Percentiles rank a stretch among this genome's conserved stretches.
Evolutionary conservation across 2,329 filamentous ascomycete species (phyloP).

Genomic region (Exophiala bonariae): DNA sequence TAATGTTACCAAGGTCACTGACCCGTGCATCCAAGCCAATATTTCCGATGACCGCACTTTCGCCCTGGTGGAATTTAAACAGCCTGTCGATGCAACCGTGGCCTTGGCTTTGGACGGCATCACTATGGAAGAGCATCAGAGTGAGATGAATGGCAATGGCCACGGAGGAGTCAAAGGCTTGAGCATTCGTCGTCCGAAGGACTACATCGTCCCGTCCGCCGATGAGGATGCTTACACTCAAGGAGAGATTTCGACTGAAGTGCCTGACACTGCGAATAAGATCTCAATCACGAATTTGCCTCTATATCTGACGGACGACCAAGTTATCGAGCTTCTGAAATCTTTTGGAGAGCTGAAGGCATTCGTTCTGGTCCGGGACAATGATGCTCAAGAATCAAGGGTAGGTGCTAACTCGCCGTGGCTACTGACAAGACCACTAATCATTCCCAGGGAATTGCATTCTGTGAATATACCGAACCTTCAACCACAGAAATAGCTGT

Average conservation of each 20-base stretch:
- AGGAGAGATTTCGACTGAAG: constrained; percentile 69
- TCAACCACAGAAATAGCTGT: constrained; percentile 76
- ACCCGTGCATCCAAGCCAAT: constrained; percentile 83
- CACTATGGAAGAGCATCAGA: constrained; percentile 72
- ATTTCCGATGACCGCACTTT: constrained; percentile 77
- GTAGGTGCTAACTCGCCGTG: constrained; percentile 54
- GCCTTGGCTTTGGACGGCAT: constrained; percentile 88
- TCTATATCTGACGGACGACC: constrained; percentile 81
- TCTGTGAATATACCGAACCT: constrained; percentile 89
- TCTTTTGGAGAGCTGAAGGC: constrained; percentile 92
- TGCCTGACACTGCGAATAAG: constrained; percentile 93
- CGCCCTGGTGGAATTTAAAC: constrained; percentile 88
- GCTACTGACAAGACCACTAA: constrained; percentile 33
- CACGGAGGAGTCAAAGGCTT: constrained; percentile 60
- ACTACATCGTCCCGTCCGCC: constrained; percentile 88
- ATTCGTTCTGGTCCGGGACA: constrained; percentile 87
- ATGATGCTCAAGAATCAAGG: constrained; percentile 78
- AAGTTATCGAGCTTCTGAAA: constrained; percentile 84
- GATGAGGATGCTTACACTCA: constrained; percentile 70
- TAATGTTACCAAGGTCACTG: constrained; percentile 79
- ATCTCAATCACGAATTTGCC: constrained; percentile 91
- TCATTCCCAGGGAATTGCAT: constrained; percentile 75
- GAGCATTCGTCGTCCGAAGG: constrained; percentile 82
- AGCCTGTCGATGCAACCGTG: constrained; percentile 82
- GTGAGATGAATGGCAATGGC: constrained; percentile 48